phyloP scores from a whole-genome alignment of 352 stramenopile genomes.

The Aphanomyces stellatus region DNA sequence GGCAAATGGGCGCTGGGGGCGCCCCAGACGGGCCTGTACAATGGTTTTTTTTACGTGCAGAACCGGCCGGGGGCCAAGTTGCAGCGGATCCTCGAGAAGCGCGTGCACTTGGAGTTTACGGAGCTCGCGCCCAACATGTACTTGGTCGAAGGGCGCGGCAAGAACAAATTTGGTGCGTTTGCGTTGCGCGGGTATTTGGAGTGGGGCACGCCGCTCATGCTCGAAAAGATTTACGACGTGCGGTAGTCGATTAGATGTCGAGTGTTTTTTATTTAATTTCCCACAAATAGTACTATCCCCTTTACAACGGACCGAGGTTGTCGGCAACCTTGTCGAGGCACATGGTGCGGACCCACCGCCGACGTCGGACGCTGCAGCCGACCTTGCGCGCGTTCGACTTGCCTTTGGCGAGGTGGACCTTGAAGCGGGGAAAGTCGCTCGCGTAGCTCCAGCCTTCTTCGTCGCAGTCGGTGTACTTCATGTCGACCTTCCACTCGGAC shows the following conservation, averaged over 20 bases:
- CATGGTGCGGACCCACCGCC: conserved; percentile 84
- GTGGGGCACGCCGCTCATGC: not conserved
- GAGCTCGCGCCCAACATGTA: not conserved
- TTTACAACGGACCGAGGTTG: not conserved
- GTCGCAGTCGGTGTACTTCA: conserved; percentile 82
- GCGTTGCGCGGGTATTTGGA: not conserved
- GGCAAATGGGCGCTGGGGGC: not conserved
- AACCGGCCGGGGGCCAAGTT: not conserved
- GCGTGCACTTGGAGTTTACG: conserved; percentile 4
- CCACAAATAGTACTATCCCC: not conserved
- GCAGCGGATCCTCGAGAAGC: not conserved
- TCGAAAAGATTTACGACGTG: conserved; percentile 18
- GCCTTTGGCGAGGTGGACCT: conserved; percentile 62
- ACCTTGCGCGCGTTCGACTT: conserved; percentile 73
- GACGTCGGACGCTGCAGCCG: conserved; percentile 58
- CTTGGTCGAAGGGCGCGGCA: not conserved
- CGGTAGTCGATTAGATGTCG: too few species aligned
- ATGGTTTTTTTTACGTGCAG: conserved; percentile 10
- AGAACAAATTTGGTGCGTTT: conserved; percentile 18
- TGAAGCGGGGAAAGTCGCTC: conserved; percentile 79
- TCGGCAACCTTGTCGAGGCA: conserved; percentile 1
- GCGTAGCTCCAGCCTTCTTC: conserved; percentile 85
- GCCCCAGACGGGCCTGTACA: conserved; percentile 8
- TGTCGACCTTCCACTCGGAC: conserved; percentile 79
- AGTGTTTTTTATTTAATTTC: conserved; percentile 6